Conservation (phyloP, 345 rosid genomes). For the Rhodamnia rubescens region DNA sequence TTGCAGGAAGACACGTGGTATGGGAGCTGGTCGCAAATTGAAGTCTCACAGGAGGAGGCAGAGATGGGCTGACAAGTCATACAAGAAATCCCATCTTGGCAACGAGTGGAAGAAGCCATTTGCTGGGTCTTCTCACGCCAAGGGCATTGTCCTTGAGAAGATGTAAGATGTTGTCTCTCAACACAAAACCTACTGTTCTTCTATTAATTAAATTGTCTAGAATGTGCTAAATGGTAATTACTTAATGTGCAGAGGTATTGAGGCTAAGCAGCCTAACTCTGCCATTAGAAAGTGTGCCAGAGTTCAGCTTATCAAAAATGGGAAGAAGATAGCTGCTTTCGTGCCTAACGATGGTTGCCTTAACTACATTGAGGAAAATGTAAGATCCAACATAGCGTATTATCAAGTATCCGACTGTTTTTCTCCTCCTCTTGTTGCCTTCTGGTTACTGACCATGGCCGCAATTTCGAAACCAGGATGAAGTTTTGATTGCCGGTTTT, state of each 20-base stretch:
- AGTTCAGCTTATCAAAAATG: constrained; percentile 89
- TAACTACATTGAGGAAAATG: constrained; percentile 90
- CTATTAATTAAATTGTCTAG: background rate
- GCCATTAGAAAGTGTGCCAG: constrained; percentile 95
- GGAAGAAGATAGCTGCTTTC: constrained; percentile 93
- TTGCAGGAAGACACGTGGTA: constrained; percentile 69
- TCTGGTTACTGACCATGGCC: background rate
- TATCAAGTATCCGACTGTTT: background rate
- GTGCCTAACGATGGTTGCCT: constrained; percentile 97
- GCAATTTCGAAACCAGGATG: constrained; percentile 31
- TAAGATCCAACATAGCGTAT: constrained; percentile 4
- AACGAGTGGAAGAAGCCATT: constrained; percentile 93
- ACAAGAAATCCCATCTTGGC: constrained; percentile 79
- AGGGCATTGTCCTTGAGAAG: constrained; percentile 75
- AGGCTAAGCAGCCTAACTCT: constrained; percentile 98
- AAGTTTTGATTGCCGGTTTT: constrained; percentile 71
- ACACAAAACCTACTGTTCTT: background rate
- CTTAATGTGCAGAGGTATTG: constrained; percentile 57
- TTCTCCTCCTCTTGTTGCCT: background rate
- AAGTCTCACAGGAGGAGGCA: constrained; percentile 62
- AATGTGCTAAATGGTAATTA: background rate
- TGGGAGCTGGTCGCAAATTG: constrained; percentile 86
- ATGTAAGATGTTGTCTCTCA: constrained; percentile 23
- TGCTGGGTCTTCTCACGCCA: constrained; percentile 80
- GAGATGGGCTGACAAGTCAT: constrained; percentile 91